phyloP scores from a whole-genome alignment of 75 land plant species.

The Gnetum montanum region DNA sequence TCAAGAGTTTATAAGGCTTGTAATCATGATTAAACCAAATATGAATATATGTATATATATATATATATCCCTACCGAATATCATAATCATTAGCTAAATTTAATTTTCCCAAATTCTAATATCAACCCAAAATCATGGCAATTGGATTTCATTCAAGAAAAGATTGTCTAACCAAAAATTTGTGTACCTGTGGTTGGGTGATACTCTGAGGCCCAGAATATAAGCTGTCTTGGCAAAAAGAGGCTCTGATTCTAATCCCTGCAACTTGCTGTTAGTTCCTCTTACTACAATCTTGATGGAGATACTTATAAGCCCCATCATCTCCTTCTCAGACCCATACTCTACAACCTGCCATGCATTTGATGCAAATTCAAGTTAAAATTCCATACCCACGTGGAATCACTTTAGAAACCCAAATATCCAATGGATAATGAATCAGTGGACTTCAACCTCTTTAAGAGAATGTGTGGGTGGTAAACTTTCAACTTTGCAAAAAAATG shows the following conservation, averaged over 20 bases:
- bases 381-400: too few species aligned
- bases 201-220: slow-evolving; percentile 49
- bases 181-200: slow-evolving; percentile 29
- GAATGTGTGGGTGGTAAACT: too few species aligned
- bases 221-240: slow-evolving; percentile 27
- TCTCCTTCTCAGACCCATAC: slow-evolving; percentile 16
- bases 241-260: neutral
- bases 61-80: neutral
- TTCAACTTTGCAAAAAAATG: too few species aligned
- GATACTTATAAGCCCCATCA: slow-evolving; percentile 58
- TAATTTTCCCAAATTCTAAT: too few species aligned
- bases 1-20: neutral
- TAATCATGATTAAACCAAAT: neutral
- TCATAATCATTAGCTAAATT: neutral
- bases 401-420: too few species aligned
- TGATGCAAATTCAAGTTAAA: too few species aligned
- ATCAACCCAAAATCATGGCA: neutral
- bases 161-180: neutral
- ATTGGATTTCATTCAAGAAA: neutral
- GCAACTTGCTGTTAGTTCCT: slow-evolving; percentile 7
- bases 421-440: too few species aligned
- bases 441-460: too few species aligned
- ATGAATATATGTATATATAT: neutral
- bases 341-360: slow-evolving; percentile 57
- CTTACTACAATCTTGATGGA: slow-evolving; percentile 56